Base-by-base conservation (phyloP, 176 grass and related monocot genomes). In the Bonia amplexicaulis region DNA sequence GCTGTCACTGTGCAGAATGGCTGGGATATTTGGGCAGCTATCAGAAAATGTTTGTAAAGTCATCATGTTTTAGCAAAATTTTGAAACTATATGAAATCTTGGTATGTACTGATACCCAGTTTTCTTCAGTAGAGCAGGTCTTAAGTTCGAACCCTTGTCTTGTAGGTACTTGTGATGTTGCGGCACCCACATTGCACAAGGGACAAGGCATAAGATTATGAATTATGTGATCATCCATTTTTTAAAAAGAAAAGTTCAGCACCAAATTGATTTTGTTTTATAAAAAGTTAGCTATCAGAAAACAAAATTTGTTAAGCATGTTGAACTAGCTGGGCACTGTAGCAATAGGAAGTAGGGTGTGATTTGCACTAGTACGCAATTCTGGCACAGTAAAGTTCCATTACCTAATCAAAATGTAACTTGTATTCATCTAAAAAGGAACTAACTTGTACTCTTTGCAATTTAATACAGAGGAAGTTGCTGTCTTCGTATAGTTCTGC, bases 401-500 rank as follows among this genome's bases (percentile, higher is more conserved):
- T 73, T 19, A 79, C 45, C 48, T 66, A 73, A 78, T 29, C 31
- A 83, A 63, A 79, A 69, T 42, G 22, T 45, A 5, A 63, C 39
- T 57, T 45, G 6, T 79, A 5, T 69, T 85, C 13, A 59, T 87
- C 46, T 71, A 25, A 70, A 78, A 72, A 74, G 33, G 37, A 79
- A 61, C 63, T 94, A 54, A 90, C 20, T 44, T 63, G 27, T 65
- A 35, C 62, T 44, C n/a, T 66, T 57, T 74, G 75, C 62, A 73
- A 59, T 81, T 88, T 93, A 31, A 84, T 85, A 85, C 86, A 98
- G 96, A 93, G 84, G 82, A 90, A 89, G 42, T 80, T 98, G 81
- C 60, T 98, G 70, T 90, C 89, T 25, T 82, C 81, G 59, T 84
- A 90, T 42, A 84, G 81, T 84, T 71, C 80, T 20, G 51, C 81